Evolutionary conservation across 257 asterid genomes (phyloP).

Genomic region (Gentiana macrophylla): DNA sequence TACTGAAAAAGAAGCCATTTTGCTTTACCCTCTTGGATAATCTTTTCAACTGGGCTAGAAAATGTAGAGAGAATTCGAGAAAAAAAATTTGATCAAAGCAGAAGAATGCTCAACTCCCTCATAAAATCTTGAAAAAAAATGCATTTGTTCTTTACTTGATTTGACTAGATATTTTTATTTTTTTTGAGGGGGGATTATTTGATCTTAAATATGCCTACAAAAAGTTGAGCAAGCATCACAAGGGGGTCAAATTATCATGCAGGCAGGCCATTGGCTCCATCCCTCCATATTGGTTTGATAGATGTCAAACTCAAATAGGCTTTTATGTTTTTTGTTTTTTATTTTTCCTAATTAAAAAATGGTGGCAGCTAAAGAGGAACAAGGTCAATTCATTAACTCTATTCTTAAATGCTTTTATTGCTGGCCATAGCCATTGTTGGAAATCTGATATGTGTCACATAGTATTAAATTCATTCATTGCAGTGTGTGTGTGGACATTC

Average conservation of each 20-base stretch:
- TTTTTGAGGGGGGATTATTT: neutral
- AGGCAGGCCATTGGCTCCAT: no score
- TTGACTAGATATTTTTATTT: neutral
- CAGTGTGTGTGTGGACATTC: no score
- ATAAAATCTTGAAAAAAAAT: neutral
- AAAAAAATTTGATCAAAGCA: neutral
- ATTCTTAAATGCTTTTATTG: no score
- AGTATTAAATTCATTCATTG: no score
- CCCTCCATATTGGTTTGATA: no score
- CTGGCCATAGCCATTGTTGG: no score
- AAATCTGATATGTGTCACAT: no score
- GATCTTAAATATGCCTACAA: neutral
- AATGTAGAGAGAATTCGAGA: neutral
- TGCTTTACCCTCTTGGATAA: constrained; percentile 8
- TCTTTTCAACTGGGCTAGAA: neutral
- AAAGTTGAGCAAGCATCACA: neutral
- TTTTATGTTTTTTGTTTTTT: no score
- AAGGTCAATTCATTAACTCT: no score
- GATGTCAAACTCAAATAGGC: no score
- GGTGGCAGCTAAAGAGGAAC: no score
- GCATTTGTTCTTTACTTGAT: neutral
- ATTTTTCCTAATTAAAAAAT: no score
- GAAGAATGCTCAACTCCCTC: neutral
- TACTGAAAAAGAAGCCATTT: constrained; percentile 70
- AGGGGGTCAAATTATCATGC: neutral